Conservation (phyloP, 1,284 basidiomycete species). For the Tylopilus orsonianus region DNA sequence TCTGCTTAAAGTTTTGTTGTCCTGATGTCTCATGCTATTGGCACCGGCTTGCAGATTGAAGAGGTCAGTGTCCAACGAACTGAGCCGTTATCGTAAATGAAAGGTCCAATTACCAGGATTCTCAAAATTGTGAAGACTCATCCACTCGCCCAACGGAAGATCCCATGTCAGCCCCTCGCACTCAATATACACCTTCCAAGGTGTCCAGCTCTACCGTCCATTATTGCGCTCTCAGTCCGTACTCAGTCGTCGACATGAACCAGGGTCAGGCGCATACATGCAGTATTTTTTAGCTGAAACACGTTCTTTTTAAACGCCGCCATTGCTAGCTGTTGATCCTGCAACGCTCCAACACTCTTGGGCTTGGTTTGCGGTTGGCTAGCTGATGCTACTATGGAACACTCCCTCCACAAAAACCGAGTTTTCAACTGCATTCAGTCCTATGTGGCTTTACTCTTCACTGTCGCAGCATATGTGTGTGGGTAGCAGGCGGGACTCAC, state of each 20-base stretch:
- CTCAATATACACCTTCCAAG: neutral
- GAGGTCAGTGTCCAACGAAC: neutral
- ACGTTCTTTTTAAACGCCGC: too few species aligned
- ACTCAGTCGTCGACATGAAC: neutral
- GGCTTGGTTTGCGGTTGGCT: neutral
- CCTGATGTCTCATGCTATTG: constrained; percentile 4
- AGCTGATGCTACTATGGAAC: constrained; percentile 2
- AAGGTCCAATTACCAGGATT: too few species aligned
- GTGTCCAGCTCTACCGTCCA: neutral
- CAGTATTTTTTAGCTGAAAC: neutral
- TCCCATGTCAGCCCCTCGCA: neutral
- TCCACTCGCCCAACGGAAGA: neutral
- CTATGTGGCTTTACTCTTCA: neutral
- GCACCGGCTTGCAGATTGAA: constrained; percentile 4
- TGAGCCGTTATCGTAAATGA: neutral
- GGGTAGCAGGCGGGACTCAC: neutral
- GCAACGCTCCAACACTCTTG: neutral
- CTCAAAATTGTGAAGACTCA: neutral
- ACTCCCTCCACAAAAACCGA: neutral
- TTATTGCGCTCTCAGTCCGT: constrained; percentile 2
- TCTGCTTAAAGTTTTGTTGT: constrained; percentile 8
- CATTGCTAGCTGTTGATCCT: neutral
- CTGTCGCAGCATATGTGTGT: neutral
- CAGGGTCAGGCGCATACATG: constrained; percentile 4
- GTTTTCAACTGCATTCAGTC: constrained; percentile 1